Base-by-base conservation (phyloP, 1,139 yeast species). In the Pichia sp. region DNA sequence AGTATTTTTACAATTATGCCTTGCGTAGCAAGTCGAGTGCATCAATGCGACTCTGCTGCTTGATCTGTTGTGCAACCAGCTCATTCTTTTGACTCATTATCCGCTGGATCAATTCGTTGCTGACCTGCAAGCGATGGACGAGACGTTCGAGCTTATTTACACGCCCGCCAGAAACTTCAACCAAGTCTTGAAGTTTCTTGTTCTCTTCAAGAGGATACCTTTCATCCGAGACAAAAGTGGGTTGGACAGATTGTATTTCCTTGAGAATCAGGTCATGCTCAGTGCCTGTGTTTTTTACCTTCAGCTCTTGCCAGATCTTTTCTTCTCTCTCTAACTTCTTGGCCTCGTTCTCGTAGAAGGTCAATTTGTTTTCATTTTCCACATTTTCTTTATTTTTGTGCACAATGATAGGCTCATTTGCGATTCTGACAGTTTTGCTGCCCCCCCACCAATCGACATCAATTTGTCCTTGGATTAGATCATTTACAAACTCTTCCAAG, bases 381-480 rank as follows among this genome's bases (percentile, higher is more conserved):
- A 73, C 68, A 62, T 85, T 85, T 48, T 79, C 74, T n/a, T 81
- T 79, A 64, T 85, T 85, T 1, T 88, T 85, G 52, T 75, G 66
- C 10, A 75, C 62, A 8, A 63, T 60, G 16, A 66, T 64, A n/a
- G 66, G 65, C 30, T 50, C 61, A 52, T 48, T 70, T 14, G 17
- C 17, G 7, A 38, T n/a, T 20, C 7, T 24, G 5, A 46, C 31
- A 34, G 49, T 4, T 34, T 46, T 46, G n/a, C 7, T 27, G 27
- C 27, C 68, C 54, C 73, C 74, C 75, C 85, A 84, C 95, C 95
- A 87, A 63, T 87, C 82, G 6, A 85, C 79, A 43, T 80, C 73
- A 17, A 87, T 74, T 53, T 75, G 75, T 14, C 89, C 88, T 42
- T 81, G 79, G 30, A 75, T 72, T 55, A 87, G 69, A 62, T 83